Percentiles rank a stretch among this genome's conserved stretches.
Conservation (phyloP, 495 filamentous ascomycete genomes). For the Astrothelium macrocarpum region DNA sequence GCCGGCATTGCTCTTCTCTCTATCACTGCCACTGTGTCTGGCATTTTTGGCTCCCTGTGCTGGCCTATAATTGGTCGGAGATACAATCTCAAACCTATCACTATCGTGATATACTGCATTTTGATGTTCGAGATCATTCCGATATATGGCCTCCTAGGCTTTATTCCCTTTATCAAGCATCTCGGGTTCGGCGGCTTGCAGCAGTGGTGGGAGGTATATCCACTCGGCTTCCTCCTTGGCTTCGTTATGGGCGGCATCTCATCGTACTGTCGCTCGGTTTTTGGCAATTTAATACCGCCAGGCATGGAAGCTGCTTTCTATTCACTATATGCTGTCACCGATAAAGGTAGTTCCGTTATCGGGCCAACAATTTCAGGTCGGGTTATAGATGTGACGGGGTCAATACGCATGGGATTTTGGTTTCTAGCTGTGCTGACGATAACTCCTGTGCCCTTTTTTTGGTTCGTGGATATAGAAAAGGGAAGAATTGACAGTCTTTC, state of each 20-base stretch:
- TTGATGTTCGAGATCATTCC: conserved; percentile 25
- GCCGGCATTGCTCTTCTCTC: conserved; percentile 23
- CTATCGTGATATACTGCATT: conserved; percentile 21
- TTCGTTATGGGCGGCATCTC: conserved; percentile 28
- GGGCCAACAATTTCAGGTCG: conserved; percentile 27
- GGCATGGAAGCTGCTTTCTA: conserved; percentile 30
- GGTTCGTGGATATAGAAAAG: conserved; percentile 23
- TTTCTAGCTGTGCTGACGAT: conserved; percentile 26
- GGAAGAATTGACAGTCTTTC: conserved; percentile 22
- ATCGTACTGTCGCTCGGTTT: conserved; percentile 23
- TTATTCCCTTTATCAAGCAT: conserved; percentile 21
- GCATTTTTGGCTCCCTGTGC: conserved; percentile 26
- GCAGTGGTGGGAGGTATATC: conserved; percentile 29
- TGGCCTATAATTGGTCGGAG: conserved; percentile 20
- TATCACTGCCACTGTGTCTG: conserved; percentile 23
- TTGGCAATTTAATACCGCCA: conserved; percentile 26
- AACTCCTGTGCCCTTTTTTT: conserved; percentile 23
- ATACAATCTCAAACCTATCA: conserved; percentile 13
- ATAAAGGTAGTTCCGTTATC: conserved; percentile 27
- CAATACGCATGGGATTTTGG: conserved; percentile 26
- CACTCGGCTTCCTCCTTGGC: conserved; percentile 23
- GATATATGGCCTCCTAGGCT: conserved; percentile 27
- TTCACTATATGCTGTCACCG: conserved; percentile 29
- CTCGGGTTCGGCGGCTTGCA: conserved; percentile 25
- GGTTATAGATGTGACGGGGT: conserved; percentile 25